These are phyloP conservation scores for Passalora sequoiae DNA, from an alignment of 2,329 filamentous ascomycete genomes.

Conservation along the genomic window DNA sequence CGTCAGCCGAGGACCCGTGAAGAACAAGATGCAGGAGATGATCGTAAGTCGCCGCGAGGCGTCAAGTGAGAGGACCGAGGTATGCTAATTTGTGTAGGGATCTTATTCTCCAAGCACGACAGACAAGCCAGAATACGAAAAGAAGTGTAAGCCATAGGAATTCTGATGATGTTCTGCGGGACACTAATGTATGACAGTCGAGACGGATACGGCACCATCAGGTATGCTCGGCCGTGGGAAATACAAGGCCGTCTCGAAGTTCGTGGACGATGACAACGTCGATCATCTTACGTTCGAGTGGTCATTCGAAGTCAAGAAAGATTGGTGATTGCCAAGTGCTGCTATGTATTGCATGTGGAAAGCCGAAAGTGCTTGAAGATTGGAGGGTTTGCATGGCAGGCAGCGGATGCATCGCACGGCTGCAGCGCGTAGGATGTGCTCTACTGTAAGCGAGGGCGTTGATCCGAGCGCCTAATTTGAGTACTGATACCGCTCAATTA, in stretches of 20 bases:
- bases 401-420: no score
- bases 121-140: slow-evolving; percentile 77
- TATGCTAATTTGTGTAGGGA: slow-evolving; percentile 51
- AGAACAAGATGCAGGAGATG: slow-evolving; percentile 96
- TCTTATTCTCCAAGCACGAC: slow-evolving; percentile 92
- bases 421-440: no score
- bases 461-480: slow-evolving; percentile 4
- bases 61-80: neutral
- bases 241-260: slow-evolving; percentile 84
- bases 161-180: no score
- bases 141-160: slow-evolving; percentile 86
- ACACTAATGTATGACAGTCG: no score
- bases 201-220: slow-evolving; percentile 83
- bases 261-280: slow-evolving; percentile 92
- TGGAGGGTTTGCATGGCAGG: no score
- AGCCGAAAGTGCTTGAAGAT: neutral
- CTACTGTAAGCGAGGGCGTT: neutral
- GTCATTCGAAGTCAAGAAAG: slow-evolving; percentile 94
- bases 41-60: slow-evolving; percentile 60
- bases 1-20: slow-evolving; percentile 82
- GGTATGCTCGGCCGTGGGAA: slow-evolving; percentile 86
- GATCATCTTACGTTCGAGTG: slow-evolving; percentile 89
- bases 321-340: no score
- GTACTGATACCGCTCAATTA: neutral
- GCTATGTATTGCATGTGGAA: no score